Evolutionary conservation across 148 eudicot species (phyloP).

Genomic region (Rhododendron williamsianum): DNA sequence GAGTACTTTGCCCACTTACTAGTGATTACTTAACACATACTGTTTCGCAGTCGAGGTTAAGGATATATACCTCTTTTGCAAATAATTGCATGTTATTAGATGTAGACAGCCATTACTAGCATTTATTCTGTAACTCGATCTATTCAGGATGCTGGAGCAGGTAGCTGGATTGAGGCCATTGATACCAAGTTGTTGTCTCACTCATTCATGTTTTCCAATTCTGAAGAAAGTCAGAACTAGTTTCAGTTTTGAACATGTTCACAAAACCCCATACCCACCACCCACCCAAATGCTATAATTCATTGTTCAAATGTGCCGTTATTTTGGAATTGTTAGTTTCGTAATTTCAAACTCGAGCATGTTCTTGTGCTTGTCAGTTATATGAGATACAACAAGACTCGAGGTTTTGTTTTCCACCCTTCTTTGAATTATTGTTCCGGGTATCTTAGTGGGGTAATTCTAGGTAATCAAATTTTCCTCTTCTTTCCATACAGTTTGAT

Average conservation of each 20-base stretch:
- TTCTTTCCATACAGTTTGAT: background rate
- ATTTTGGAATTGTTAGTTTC: background rate
- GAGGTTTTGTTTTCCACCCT: background rate
- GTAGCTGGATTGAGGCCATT: background rate
- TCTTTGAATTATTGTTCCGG: background rate
- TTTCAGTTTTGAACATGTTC: background rate
- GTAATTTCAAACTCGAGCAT: background rate
- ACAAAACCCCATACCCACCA: background rate
- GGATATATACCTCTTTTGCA: background rate
- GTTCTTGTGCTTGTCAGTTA: background rate
- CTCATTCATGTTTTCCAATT: background rate
- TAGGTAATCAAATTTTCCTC: background rate
- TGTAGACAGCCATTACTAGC: background rate
- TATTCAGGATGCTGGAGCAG: background rate
- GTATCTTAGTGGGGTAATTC: background rate
- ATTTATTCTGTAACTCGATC: background rate
- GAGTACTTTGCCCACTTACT: conserved; percentile 1
- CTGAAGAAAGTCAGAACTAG: background rate
- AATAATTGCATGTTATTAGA: background rate
- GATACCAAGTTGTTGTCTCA: background rate
- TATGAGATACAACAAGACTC: background rate
- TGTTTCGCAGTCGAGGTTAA: background rate
- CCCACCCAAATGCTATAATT: background rate
- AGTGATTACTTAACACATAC: background rate
- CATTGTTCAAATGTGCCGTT: background rate